These are phyloP conservation scores for Collybiopsis confluens DNA, from an alignment of 768 basidiomycete species.

Conservation along the genomic window DNA sequence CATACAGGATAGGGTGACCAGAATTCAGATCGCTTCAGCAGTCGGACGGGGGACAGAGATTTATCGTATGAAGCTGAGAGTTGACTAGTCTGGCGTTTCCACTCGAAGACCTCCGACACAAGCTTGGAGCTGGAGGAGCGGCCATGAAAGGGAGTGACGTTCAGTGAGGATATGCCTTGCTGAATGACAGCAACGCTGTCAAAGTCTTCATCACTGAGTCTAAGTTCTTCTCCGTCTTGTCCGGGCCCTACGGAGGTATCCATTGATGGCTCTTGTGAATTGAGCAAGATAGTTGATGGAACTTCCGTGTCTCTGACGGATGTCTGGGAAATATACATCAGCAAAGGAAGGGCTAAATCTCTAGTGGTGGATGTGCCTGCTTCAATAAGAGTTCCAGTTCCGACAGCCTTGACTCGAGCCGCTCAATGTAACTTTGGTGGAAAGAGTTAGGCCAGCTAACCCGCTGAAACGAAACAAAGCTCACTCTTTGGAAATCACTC, in stretches of 20 bases:
- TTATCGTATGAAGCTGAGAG: background rate
- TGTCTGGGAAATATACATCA: too few relatives aligned
- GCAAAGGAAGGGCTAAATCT: too few relatives aligned
- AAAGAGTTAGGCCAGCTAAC: background rate
- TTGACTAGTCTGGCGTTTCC: background rate
- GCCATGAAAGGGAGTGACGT: background rate
- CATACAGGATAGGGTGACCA: constrained; percentile 2
- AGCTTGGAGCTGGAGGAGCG: constrained; percentile 2
- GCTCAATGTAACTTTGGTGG: constrained; percentile 2
- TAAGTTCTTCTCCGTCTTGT: background rate
- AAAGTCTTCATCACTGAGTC: background rate
- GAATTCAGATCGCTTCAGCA: constrained; percentile 1
- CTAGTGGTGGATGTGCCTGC: background rate
- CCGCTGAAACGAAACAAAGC: background rate
- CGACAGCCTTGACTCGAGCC: background rate
- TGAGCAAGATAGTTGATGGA: too few relatives aligned
- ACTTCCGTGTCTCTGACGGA: too few relatives aligned
- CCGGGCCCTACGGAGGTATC: too few relatives aligned
- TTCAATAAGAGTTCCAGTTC: constrained; percentile 1
- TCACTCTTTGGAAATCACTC: constrained; percentile 5
- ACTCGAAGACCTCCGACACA: constrained; percentile 1
- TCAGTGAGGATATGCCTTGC: background rate
- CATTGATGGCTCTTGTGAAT: too few relatives aligned
- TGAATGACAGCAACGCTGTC: background rate
- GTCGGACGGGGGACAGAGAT: background rate